Base-by-base conservation (phyloP, 208 protist genomes). In the Trypanosoma melophagium region DNA sequence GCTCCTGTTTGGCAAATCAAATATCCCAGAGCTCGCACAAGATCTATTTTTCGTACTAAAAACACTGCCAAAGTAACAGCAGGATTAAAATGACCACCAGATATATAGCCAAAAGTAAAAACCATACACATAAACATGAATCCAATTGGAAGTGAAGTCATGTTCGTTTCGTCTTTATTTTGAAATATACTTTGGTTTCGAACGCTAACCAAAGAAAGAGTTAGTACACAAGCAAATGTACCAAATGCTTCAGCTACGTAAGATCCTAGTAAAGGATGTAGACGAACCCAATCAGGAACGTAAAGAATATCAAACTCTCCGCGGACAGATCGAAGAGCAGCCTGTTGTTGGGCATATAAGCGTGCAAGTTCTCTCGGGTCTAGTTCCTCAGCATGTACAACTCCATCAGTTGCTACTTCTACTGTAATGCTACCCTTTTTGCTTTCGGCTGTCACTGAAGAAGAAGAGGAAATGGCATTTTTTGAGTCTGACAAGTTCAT, bases 51-150 rank as follows among this genome's bases (percentile, higher is more conserved):
- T 9, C 79, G 83, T 25, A 87, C 59, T 1, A 95, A 69, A 65
- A 90, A 86, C 19, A 91, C 82, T 44, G 89, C 77, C 13, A 95
- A 47, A 10, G 89, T 89, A 41, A 95, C 76, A 64, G 89, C 87
- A 24, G 89, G 89, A 73, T 95, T 95, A 66, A 95, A 86, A 75
- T 95, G 89, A 1, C 80, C 81, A 35, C 84, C 81, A 22, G 80
- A 87, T 61, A 95, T 80, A 79, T 95, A 95, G 35, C 78, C 84
- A 60, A 95, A 89, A 35, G 79, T 89, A 64, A 92, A 92, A 24
- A 95, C 83, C 77, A 93, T 89, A 22, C 76, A 74, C 52, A 77
- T 88, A 54, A 95, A 82, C 83, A 95, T 91, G 69, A 95, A 90
- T 55, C 89, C 89, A 52, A 90, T 93, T 0, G 86, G 79, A 21